A percentile compares a stretch with the other conserved stretches of the same genome.
phyloP scores from a whole-genome alignment of 148 eudicot genomes.

The Fagopyrum homotropicum region DNA sequence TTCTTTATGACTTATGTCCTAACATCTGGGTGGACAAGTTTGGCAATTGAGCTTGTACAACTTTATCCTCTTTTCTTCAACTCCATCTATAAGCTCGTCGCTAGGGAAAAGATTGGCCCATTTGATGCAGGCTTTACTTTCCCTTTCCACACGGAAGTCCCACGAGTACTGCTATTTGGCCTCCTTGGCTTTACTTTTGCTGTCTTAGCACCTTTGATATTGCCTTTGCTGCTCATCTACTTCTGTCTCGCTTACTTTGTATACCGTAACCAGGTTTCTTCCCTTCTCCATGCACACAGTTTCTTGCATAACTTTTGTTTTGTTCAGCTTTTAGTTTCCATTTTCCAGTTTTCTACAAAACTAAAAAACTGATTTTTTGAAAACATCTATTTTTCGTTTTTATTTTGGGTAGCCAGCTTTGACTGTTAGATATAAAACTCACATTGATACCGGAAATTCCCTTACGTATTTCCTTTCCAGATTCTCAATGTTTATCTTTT shows the following conservation, averaged over 20 bases:
- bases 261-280: constrained; percentile 79
- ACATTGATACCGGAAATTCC: no score
- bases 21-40: constrained; percentile 98
- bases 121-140: constrained; percentile 56
- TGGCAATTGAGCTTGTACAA: constrained; percentile 83
- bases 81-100: constrained; percentile 36
- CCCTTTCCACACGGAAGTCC: constrained; percentile 91
- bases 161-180: constrained; percentile 75
- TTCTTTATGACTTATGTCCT: constrained; percentile 86
- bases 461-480: constrained; percentile 28
- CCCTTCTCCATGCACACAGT: background rate
- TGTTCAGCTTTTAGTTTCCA: background rate
- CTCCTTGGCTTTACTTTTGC: constrained; percentile 78
- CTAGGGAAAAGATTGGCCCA: constrained; percentile 44
- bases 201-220: constrained; percentile 70
- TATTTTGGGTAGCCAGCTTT: no score
- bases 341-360: no score
- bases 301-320: background rate
- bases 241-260: constrained; percentile 81
- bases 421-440: no score
- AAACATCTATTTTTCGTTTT: no score
- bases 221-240: constrained; percentile 79
- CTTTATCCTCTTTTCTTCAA: constrained; percentile 62
- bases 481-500: constrained; percentile 77
- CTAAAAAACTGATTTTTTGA: no score